Evolutionary conservation across 2,329 filamentous ascomycete genomes (phyloP).

Genomic region (Penicillium brevicompactum): DNA sequence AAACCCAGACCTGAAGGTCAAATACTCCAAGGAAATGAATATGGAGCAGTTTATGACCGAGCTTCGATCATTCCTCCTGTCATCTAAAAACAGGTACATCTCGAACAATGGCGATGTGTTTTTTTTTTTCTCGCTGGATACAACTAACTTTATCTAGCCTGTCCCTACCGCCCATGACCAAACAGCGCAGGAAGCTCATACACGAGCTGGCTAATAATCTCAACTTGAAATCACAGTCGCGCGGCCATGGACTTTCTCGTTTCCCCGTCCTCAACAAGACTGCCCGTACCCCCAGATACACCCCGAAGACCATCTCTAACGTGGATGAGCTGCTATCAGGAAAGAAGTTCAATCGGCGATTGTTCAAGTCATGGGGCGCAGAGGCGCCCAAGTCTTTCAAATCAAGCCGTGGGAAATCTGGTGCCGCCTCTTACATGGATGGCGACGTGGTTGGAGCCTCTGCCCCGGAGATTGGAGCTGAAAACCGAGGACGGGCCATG

Average conservation of each 20-base stretch:
- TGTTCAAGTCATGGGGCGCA: constrained; percentile 27
- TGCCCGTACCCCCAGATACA: constrained; percentile 63
- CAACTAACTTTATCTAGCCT: constrained; percentile 54
- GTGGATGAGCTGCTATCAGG: constrained; percentile 45
- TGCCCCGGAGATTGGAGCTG: constrained; percentile 78
- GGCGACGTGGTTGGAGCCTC: constrained; percentile 85
- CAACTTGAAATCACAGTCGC: constrained; percentile 80
- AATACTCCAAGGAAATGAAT: constrained; percentile 73
- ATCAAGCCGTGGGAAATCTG: constrained; percentile 39
- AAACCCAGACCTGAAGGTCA: constrained; percentile 65
- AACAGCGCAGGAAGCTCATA: constrained; percentile 72
- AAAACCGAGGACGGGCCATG: constrained; percentile 83
- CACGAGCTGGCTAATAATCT: constrained; percentile 78
- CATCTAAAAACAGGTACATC: constrained; percentile 64
- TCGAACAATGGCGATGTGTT: constrained; percentile 15
- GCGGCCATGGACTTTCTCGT: constrained; percentile 70
- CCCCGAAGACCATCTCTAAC: constrained; percentile 55
- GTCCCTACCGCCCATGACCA: constrained; percentile 80
- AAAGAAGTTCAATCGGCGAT: constrained; percentile 31
- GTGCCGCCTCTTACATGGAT: constrained; percentile 66
- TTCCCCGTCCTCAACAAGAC: constrained; percentile 80
- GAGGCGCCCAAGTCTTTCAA: constrained; percentile 23
- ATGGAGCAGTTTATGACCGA: constrained; percentile 72
- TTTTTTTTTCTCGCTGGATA: background rate
- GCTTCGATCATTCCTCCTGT: constrained; percentile 69